Evolutionary conservation across 257 asterid species (phyloP), one percentile per base, ranked within the genome.

Genomic region (Paraleonurus japonicus): DNA sequence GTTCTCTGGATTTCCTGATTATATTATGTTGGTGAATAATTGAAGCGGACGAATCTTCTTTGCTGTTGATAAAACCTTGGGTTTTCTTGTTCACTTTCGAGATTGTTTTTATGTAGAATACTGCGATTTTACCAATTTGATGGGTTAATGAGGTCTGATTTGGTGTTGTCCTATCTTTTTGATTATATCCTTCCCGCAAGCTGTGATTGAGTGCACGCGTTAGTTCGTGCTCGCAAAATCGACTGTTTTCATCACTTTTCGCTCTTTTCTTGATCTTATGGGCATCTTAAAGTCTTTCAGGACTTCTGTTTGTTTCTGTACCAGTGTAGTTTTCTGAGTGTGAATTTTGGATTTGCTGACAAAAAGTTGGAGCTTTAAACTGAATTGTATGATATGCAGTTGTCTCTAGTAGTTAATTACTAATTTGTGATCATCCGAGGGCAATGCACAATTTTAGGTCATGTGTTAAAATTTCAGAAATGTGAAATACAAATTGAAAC

Each of bases 371-470:
- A 26, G 27, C 70, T 61, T 65, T 70, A 62, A 26, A 22, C 48
- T 7, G 62, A 67, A 60, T 53, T 17, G n/a, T 26, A 51, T 22
- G n/a, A 41, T 54, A 23, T 41, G 13, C 39, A 32, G 19, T 41
- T 59, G 47, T 55, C 65, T 53, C 24, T 13, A 19, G 71, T 30
- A 63, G 72, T 48, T 47, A 43, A 10, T 27, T 69, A 17, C 69
- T 71, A 39, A 16, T 33, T 53, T 43, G 9, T 23, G 65, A 53
- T 30, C 60, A 20, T 43, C 15, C 37, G 8, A 62, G 75, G 68
- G 54, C 66, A 71, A 19, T 72, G 80, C 61, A 20, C 69, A 51
- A n/a, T n/a, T n/a, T n/a, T n/a, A n/a, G n/a, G n/a, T n/a, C n/a
- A n/a, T n/a, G n/a, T n/a, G n/a, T n/a, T n/a, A n/a, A n/a, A n/a